These are phyloP conservation scores for Aspergillus eucalypticola DNA, from an alignment of 2,329 filamentous ascomycete genomes.

Conservation along the genomic window DNA sequence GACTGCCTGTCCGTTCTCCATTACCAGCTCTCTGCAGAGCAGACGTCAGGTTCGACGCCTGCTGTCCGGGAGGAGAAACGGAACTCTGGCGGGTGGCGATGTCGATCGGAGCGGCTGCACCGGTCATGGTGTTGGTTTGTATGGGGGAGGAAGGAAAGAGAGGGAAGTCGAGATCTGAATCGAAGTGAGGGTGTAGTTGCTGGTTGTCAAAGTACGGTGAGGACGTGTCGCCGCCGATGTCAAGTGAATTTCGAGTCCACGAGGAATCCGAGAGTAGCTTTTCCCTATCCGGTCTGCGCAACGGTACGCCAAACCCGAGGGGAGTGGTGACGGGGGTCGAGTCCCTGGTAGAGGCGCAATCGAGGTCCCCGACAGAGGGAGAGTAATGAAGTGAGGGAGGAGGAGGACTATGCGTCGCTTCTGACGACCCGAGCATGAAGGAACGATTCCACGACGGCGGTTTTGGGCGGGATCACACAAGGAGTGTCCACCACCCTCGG, in stretches of 20 bases:
- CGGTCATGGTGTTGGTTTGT: conserved; percentile 50
- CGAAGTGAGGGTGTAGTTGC: conserved; percentile 32
- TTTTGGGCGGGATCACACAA: conserved; percentile 34
- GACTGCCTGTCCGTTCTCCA: conserved; percentile 44
- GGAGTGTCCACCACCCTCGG: conserved; percentile 38
- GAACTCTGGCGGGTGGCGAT: conserved; percentile 60
- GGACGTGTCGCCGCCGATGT: conserved; percentile 33
- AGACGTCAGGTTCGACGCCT: conserved; percentile 64
- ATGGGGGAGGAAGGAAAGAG: conserved; percentile 42
- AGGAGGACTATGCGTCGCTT: conserved; percentile 42
- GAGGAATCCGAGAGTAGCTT: conserved; percentile 40
- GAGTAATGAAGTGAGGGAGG: conserved; percentile 54
- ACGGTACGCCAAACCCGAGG: conserved; percentile 48
- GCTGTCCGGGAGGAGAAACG: conserved; percentile 59
- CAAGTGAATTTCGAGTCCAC: conserved; percentile 47
- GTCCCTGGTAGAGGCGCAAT: conserved; percentile 54
- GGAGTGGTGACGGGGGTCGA: conserved; percentile 51
- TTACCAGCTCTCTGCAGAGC: conserved; percentile 56
- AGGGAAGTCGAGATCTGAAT: conserved; percentile 40
- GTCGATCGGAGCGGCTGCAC: conserved; percentile 59
- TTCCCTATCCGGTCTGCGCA: conserved; percentile 47
- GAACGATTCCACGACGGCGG: conserved; percentile 32
- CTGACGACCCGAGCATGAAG: conserved; percentile 57
- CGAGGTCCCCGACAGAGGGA: conserved; percentile 48
- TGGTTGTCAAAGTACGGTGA: conserved; percentile 35